Evolutionary conservation across 306 rosid species (phyloP).

Genomic region (Leucaena leucocephala): DNA sequence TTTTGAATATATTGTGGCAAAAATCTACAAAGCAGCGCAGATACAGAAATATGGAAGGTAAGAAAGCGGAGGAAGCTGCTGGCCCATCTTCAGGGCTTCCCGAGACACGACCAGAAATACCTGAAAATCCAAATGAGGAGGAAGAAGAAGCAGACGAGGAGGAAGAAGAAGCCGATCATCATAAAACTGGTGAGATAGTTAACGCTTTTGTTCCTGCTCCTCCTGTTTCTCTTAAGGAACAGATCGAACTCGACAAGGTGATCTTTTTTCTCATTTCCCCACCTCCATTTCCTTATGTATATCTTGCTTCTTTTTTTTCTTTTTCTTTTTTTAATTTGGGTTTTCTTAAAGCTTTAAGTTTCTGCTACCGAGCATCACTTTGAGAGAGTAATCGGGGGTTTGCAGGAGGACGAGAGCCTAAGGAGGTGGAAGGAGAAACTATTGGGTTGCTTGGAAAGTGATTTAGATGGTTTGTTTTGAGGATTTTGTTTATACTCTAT

Average conservation of each 20-base stretch:
- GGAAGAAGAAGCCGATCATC: conserved; percentile 36
- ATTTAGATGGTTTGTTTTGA: conserved; percentile 66
- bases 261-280: conserved; percentile 7
- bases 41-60: conserved; percentile 57
- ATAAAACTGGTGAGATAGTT: conserved; percentile 37
- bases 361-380: conserved; percentile 12
- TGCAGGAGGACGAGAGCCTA: conserved; percentile 93
- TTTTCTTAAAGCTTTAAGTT: conserved; percentile 22
- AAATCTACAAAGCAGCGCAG: no score
- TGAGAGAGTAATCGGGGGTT: conserved; percentile 31
- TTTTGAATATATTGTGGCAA: no score
- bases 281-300: not conserved
- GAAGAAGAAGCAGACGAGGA: conserved; percentile 19
- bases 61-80: conserved; percentile 64
- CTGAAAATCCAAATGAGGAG: conserved; percentile 43
- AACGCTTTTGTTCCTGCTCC: conserved; percentile 79
- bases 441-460: conserved; percentile 88
- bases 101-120: conserved; percentile 40
- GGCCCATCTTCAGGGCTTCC: conserved; percentile 61
- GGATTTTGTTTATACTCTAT: conserved; percentile 31
- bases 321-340: conserved; percentile 7
- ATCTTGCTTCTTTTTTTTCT: not conserved
- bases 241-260: conserved; percentile 93
- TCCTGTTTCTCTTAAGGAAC: conserved; percentile 88
- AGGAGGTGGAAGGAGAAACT: conserved; percentile 99